These are phyloP conservation scores for Nemania sp. DNA, from an alignment of 2,329 filamentous ascomycete species.

Conservation along the genomic window DNA sequence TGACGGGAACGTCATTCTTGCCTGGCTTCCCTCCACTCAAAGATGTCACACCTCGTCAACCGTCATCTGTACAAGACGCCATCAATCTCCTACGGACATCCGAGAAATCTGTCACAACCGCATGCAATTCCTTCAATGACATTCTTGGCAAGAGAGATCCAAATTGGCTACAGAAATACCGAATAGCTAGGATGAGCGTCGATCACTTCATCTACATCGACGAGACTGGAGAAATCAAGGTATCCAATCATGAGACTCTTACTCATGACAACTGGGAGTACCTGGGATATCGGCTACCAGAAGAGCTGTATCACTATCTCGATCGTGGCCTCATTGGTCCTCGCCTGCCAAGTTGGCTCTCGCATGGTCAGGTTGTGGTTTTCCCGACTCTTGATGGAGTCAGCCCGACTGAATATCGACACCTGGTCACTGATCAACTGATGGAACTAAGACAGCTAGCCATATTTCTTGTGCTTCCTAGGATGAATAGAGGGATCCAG, in stretches of 20 bases:
- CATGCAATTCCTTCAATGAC: conserved; percentile 80
- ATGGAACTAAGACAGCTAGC: conserved; percentile 76
- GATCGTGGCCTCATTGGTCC: conserved; percentile 80
- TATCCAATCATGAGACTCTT: conserved; percentile 72
- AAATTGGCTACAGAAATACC: conserved; percentile 84
- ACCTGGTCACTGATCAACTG: conserved; percentile 75
- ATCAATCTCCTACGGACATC: conserved; percentile 75
- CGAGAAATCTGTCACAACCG: conserved; percentile 70
- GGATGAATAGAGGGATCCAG: conserved; percentile 81
- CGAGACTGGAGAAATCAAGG: conserved; percentile 74
- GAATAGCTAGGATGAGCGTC: conserved; percentile 81
- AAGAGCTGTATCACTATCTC: conserved; percentile 89
- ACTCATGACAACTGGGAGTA: conserved; percentile 88
- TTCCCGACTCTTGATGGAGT: conserved; percentile 85
- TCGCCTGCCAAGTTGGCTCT: conserved; percentile 79
- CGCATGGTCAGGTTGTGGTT: conserved; percentile 76
- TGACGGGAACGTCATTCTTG: conserved; percentile 81
- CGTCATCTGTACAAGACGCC: conserved; percentile 72
- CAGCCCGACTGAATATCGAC: conserved; percentile 77
- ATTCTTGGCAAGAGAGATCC: conserved; percentile 69
- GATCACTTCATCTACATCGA: conserved; percentile 86
- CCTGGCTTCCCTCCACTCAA: conserved; percentile 78
- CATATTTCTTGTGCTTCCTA: conserved; percentile 76
- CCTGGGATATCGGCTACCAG: conserved; percentile 84
- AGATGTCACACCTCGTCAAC: conserved; percentile 61